phyloP scores from a whole-genome alignment of 1,139 yeast genomes.

The Diutina sp. region DNA sequence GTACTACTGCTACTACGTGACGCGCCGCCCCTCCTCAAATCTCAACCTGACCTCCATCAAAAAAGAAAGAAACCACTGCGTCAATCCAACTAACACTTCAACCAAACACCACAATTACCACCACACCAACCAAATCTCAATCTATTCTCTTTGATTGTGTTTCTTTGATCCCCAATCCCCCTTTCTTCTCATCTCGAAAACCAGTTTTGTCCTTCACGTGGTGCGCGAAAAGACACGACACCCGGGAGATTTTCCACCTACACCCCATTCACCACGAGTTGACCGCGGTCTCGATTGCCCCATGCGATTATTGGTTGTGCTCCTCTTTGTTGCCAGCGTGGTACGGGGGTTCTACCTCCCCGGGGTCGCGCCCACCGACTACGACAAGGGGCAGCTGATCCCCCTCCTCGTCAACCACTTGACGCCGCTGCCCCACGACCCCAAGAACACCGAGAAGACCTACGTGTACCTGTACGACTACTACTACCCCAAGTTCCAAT shows the following conservation, averaged over 20 bases:
- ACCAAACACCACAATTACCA: too few relatives aligned
- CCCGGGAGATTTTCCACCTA: background rate
- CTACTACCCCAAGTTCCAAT: conserved; percentile 72
- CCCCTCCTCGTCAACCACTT: conserved; percentile 81
- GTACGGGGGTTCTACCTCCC: conserved; percentile 60
- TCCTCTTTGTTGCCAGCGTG: background rate
- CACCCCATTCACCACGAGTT: background rate
- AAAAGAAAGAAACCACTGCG: too few relatives aligned
- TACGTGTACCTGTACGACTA: conserved; percentile 72
- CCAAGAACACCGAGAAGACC: conserved; percentile 27
- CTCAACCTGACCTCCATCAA: too few relatives aligned
- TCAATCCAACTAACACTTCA: too few relatives aligned
- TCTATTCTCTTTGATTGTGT: too few relatives aligned
- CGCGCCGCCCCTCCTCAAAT: too few relatives aligned
- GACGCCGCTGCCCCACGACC: conserved; percentile 60
- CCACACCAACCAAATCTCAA: too few relatives aligned
- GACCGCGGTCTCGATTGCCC: background rate
- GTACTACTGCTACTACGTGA: too few relatives aligned
- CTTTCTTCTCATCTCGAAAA: background rate
- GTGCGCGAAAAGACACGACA: background rate
- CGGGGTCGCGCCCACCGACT: conserved; percentile 90
- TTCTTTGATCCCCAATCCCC: too few relatives aligned
- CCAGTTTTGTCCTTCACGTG: background rate
- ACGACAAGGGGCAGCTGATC: conserved; percentile 55
- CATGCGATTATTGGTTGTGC: background rate